Conservation (phyloP, 2,329 filamentous ascomycete genomes). For the Spiromastix sp. region DNA sequence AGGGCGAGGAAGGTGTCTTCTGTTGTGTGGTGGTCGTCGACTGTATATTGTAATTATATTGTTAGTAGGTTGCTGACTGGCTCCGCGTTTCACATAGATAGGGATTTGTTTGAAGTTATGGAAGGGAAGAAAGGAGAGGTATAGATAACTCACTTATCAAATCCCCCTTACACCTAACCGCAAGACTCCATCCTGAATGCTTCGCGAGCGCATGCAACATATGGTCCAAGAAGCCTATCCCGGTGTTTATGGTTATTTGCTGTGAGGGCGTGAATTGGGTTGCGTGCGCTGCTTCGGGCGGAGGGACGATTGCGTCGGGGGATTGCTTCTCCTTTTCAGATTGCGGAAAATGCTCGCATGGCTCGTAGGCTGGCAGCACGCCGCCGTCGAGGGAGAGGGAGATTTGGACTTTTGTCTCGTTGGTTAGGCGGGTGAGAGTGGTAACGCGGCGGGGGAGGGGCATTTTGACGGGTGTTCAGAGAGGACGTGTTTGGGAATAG, state of each 20-base stretch:
- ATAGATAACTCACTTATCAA: constrained; percentile 63
- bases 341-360: constrained; percentile 47
- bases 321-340: constrained; percentile 43
- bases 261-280: constrained; percentile 76
- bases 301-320: constrained; percentile 34
- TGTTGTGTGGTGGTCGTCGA: constrained; percentile 97
- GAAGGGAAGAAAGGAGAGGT: background rate
- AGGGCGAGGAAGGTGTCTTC: constrained; percentile 93
- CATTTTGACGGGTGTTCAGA: constrained; percentile 14
- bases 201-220: constrained; percentile 97
- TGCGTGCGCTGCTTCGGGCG: constrained; percentile 55
- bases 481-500: background rate
- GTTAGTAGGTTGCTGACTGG: background rate
- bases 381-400: constrained; percentile 91
- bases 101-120: background rate
- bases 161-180: constrained; percentile 74
- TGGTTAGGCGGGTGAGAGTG: constrained; percentile 77
- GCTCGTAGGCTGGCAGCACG: constrained; percentile 36
- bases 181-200: constrained; percentile 88
- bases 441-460: constrained; percentile 56
- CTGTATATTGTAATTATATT: constrained; percentile 34
- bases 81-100: background rate
- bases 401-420: constrained; percentile 94
- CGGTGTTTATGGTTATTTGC: constrained; percentile 77
- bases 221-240: constrained; percentile 96